Base-by-base conservation (phyloP, 768 basidiomycete genomes). In the Tulasnella calospora region DNA sequence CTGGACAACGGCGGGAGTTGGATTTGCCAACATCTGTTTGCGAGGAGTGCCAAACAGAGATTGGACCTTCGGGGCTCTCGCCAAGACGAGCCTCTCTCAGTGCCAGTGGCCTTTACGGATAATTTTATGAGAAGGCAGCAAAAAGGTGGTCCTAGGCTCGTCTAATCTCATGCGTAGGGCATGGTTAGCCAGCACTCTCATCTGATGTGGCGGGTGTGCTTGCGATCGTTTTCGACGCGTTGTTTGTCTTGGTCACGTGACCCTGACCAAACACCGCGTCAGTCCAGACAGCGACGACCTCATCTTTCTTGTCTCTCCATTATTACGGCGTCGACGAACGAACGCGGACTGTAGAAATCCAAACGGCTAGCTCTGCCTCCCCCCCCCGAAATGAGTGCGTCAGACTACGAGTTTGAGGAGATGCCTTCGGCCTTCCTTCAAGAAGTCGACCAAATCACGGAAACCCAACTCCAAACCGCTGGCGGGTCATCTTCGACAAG, bases 401-500 rank as follows among this genome's bases (percentile, higher is more conserved):
- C 93, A 85, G 90, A 87, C 57, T 93, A 90, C 82, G 94, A 92
- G 82, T 88, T 89, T 80, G 90, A 90, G 79, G 91, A 91, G 5
- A 82, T 92, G 51, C 88, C 93, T 83, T 88, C 88, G 67, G 88
- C 87, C 46, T 87, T 89, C 3, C 82, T 93, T 9, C 84, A 87
- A 47, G 87, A 92, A 81, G 86, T 94, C 33, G 91, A 92, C 82
- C 87, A 89, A 27, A 90, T 95, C 69, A 92, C 94, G 84, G 90
- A 91, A 13, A 87, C 89, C 21, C 87, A 89, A 82, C 78, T 79
- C 71, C 67, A 81, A 80, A 38, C 80, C 71, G 27, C 71, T 23
- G 78, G 73, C 17, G 35, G 40, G 30, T 71, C 33, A 33, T 81
- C 83, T 47, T 55, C 82, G 23, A 76, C 70, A 80, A 80, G 80